Percentiles rank a stretch among this genome's conserved stretches.
phyloP scores from a whole-genome alignment of 768 basidiomycete genomes.

The Antrodiella citrinella region DNA sequence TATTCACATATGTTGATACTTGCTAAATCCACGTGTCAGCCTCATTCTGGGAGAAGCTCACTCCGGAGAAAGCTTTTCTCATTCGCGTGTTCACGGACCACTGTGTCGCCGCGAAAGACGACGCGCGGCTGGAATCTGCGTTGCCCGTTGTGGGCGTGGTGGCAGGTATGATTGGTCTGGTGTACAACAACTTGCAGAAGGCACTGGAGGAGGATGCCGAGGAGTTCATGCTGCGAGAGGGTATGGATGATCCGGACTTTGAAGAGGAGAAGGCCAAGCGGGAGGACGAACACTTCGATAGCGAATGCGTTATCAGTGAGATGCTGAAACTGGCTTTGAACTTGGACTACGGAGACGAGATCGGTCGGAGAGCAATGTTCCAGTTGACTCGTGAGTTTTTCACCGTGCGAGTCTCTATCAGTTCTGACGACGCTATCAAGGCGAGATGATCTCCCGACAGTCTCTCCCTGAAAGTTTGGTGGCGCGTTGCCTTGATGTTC shows the following conservation, averaged over 20 bases:
- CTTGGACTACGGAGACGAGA: constrained; percentile 89
- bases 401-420: too few relatives aligned
- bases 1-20: neutral
- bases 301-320: constrained; percentile 70
- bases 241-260: constrained; percentile 24
- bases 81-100: constrained; percentile 78
- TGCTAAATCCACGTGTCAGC: constrained; percentile 33
- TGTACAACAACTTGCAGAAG: constrained; percentile 59
- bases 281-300: constrained; percentile 42
- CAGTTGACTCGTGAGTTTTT: constrained; percentile 75
- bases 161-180: constrained; percentile 64
- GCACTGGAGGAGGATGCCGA: constrained; percentile 31
- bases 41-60: constrained; percentile 59
- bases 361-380: constrained; percentile 83
- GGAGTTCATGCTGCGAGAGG: constrained; percentile 19
- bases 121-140: constrained; percentile 52
- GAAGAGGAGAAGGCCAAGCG: constrained; percentile 29
- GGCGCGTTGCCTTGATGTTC: constrained; percentile 72
- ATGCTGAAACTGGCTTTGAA: constrained; percentile 71
- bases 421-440: too few relatives aligned
- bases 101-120: constrained; percentile 54
- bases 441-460: constrained; percentile 74
- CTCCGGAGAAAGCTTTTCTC: constrained; percentile 72
- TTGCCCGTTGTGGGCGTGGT: constrained; percentile 82
- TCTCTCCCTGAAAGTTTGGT: constrained; percentile 63